phyloP scores from a whole-genome alignment of 345 rosid genomes.

The Nephelium lappaceum region DNA sequence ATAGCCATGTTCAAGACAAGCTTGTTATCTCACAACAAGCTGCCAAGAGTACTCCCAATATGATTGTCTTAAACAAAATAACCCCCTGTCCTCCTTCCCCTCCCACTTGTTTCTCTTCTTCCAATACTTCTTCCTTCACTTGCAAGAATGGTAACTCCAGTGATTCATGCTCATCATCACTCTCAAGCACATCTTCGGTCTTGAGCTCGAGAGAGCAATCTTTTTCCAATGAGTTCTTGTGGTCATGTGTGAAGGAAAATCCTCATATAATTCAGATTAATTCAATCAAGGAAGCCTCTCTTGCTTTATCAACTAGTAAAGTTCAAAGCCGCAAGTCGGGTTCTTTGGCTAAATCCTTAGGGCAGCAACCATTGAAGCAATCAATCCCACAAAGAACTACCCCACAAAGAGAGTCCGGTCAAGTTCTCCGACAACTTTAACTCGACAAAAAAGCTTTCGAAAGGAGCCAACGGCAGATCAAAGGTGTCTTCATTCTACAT shows the following conservation, averaged over 20 bases:
- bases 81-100: constrained; percentile 57
- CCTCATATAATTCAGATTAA: constrained; percentile 65
- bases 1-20: constrained; percentile 63
- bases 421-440: constrained; percentile 56
- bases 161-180: constrained; percentile 52
- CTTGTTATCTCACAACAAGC: constrained; percentile 49
- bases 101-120: constrained; percentile 28
- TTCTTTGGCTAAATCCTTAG: constrained; percentile 20
- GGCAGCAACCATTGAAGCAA: constrained; percentile 30
- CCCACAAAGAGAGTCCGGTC: constrained; percentile 54
- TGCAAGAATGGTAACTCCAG: constrained; percentile 32
- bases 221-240: constrained; percentile 80
- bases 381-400: constrained; percentile 30
- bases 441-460: constrained; percentile 75
- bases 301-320: constrained; percentile 24
- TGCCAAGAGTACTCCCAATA: constrained; percentile 25
- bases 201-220: constrained; percentile 62
- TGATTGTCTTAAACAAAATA: constrained; percentile 31
- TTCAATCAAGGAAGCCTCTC: constrained; percentile 58
- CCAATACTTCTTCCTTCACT: constrained; percentile 33
- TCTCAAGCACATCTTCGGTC: constrained; percentile 40
- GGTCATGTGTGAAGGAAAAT: constrained; percentile 76
- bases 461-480: constrained; percentile 33
- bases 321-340: constrained; percentile 19
- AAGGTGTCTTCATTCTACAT: constrained; percentile 18